Evolutionary conservation across 1,284 basidiomycete genomes (phyloP).

Genomic region (Tylopilus orsonianus): DNA sequence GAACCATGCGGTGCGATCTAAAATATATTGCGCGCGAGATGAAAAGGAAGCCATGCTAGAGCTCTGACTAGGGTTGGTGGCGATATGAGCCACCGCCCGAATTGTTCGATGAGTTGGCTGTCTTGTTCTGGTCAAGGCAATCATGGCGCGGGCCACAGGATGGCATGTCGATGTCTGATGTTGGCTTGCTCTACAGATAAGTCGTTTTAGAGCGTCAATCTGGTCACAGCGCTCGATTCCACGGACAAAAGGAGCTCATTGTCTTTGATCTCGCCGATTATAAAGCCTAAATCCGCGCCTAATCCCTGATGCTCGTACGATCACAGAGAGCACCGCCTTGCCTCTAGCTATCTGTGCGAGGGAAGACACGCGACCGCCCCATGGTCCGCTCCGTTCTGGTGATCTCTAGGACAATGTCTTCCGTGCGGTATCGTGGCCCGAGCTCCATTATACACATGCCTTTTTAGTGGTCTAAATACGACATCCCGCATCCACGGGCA

Average conservation of each 20-base stretch:
- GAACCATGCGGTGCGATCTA: constrained; percentile 3
- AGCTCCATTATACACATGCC: constrained; percentile 26
- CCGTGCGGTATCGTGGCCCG: constrained; percentile 3
- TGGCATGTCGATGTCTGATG: constrained; percentile 5
- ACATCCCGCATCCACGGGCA: constrained; percentile 4
- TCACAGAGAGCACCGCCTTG: constrained; percentile 19
- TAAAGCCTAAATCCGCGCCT: constrained; percentile 22
- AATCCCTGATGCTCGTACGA: constrained; percentile 20
- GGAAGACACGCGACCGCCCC: constrained; percentile 30
- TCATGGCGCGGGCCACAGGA: constrained; percentile 18
- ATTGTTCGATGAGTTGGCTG: not conserved
- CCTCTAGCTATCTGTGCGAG: not conserved
- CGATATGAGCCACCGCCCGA: constrained; percentile 4
- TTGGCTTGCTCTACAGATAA: constrained; percentile 5
- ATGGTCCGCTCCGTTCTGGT: constrained; percentile 17
- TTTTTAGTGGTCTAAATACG: constrained; percentile 6
- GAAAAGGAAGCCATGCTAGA: constrained; percentile 9
- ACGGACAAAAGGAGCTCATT: constrained; percentile 11
- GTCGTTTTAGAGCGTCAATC: too few relatives aligned
- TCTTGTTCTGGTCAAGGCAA: not conserved
- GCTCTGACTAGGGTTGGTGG: not conserved
- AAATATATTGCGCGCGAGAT: constrained; percentile 1
- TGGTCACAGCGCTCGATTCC: not conserved
- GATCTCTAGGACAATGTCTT: constrained; percentile 15
- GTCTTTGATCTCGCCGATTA: constrained; percentile 21